Percentiles rank a stretch among this genome's conserved stretches.
phyloP scores from a whole-genome alignment of 73 alveolate genomes.

The Urostyla sp. region DNA sequence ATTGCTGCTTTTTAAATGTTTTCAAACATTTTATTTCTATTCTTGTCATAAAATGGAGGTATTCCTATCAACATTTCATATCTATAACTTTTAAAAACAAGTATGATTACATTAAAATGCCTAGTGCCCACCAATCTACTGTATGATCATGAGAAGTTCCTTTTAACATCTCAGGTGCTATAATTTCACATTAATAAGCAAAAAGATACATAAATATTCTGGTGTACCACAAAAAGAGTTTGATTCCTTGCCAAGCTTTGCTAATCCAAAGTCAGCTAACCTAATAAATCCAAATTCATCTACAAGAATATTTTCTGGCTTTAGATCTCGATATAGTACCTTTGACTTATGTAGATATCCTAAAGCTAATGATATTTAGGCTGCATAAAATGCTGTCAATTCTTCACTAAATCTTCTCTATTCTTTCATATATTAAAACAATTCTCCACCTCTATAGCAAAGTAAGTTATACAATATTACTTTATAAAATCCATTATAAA shows the following conservation, averaged over 20 bases:
- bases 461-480: neutral
- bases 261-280: constrained; percentile 78
- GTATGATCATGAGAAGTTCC: constrained; percentile 62
- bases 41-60: constrained; percentile 74
- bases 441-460: constrained; percentile 65
- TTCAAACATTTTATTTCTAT: constrained; percentile 46
- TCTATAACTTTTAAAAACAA: neutral
- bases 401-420: constrained; percentile 68
- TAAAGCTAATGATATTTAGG: constrained; percentile 70
- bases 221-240: constrained; percentile 52
- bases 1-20: constrained; percentile 57
- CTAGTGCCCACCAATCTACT: constrained; percentile 80
- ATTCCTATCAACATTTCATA: constrained; percentile 75
- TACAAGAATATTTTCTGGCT: constrained; percentile 75
- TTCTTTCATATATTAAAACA: constrained; percentile 59
- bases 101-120: constrained; percentile 47
- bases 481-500: constrained; percentile 70
- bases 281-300: constrained; percentile 72
- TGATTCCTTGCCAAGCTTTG: constrained; percentile 37
- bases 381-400: constrained; percentile 71
- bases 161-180: constrained; percentile 69
- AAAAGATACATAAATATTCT: constrained; percentile 36
- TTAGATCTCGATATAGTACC: constrained; percentile 72
- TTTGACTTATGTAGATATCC: constrained; percentile 73
- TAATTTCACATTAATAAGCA: too few species aligned